A percentile compares a stretch with the other conserved stretches of the same genome.
Conservation (phyloP, 1,139 yeast genomes). For the Zhuliangozyma blackwelliae region DNA sequence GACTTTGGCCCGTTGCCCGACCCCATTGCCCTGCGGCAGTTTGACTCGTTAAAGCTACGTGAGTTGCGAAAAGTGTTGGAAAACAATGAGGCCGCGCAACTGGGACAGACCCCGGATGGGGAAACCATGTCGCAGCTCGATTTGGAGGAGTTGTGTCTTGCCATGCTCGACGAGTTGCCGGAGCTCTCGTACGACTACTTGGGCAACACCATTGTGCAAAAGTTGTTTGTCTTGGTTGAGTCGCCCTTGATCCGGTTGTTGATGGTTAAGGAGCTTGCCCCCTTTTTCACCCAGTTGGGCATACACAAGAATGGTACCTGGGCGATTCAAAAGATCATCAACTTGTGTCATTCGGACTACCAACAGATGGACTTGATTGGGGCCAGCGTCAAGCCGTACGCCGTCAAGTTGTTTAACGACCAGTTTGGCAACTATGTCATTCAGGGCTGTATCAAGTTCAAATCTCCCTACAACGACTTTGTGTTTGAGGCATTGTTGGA, state of each 20-base stretch:
- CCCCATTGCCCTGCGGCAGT: constrained; percentile 58
- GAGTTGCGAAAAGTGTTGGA: constrained; percentile 58
- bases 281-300: constrained; percentile 85
- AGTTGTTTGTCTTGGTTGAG: constrained; percentile 66
- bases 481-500: constrained; percentile 81
- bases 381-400: constrained; percentile 70
- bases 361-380: constrained; percentile 72
- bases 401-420: constrained; percentile 84
- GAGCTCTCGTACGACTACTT: constrained; percentile 88
- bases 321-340: constrained; percentile 97
- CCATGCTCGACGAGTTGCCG: constrained; percentile 86
- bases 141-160: constrained; percentile 76
- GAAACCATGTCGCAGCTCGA: constrained; percentile 41
- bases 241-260: constrained; percentile 70
- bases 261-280: constrained; percentile 76
- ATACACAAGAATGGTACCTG: constrained; percentile 98
- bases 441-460: constrained; percentile 90
- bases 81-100: constrained; percentile 25
- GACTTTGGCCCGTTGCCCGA: constrained; percentile 72
- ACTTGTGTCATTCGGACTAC: constrained; percentile 54
- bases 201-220: constrained; percentile 95
- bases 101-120: constrained; percentile 2
- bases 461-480: constrained; percentile 83
- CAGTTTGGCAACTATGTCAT: constrained; percentile 96
- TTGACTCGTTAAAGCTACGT: constrained; percentile 79